Percentiles rank a stretch among this genome's conserved stretches.
Conservation (phyloP, 306 rosid species). For the Inga laurina region DNA sequence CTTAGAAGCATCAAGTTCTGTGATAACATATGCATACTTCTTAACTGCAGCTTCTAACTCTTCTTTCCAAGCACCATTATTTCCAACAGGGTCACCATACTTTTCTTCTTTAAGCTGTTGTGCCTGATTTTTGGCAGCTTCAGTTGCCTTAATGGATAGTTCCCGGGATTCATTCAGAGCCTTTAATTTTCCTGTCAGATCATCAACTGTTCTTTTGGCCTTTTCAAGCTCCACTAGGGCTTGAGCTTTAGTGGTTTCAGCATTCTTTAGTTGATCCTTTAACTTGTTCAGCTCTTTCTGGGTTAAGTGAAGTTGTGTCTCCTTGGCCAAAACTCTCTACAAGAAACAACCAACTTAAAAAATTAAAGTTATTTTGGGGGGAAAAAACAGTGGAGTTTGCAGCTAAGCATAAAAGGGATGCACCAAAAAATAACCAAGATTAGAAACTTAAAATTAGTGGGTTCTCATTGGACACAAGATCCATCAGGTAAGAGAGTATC, state of each 20-base stretch:
- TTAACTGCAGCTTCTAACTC: slow-evolving; percentile 72
- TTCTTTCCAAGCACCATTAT: slow-evolving; percentile 61
- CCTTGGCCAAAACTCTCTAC: slow-evolving; percentile 87
- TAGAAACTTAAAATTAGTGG: not conserved
- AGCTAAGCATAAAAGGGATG: not conserved
- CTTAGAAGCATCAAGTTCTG: slow-evolving; percentile 85
- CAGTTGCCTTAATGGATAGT: slow-evolving; percentile 59
- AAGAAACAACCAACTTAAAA: slow-evolving; percentile 31
- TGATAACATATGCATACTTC: slow-evolving; percentile 56
- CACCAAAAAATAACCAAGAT: slow-evolving; percentile 3
- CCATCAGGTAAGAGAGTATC: not conserved
- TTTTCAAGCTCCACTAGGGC: slow-evolving; percentile 84
- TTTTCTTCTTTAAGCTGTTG: slow-evolving; percentile 68
- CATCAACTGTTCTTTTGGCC: slow-evolving; percentile 63
- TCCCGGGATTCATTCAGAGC: slow-evolving; percentile 69
- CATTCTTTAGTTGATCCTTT: slow-evolving; percentile 76
- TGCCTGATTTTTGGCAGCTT: slow-evolving; percentile 61
- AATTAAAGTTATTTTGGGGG: not conserved
- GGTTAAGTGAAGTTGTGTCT: slow-evolving; percentile 81
- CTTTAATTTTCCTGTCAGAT: slow-evolving; percentile 62
- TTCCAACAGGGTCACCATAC: slow-evolving; percentile 43
- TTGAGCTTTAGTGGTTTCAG: slow-evolving; percentile 81
- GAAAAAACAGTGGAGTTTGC: not conserved
- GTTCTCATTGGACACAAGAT: not conserved
- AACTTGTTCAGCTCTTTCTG: slow-evolving; percentile 84